Conservation (phyloP, 2,329 filamentous ascomycete species). For the Colletotrichum paranaense region DNA sequence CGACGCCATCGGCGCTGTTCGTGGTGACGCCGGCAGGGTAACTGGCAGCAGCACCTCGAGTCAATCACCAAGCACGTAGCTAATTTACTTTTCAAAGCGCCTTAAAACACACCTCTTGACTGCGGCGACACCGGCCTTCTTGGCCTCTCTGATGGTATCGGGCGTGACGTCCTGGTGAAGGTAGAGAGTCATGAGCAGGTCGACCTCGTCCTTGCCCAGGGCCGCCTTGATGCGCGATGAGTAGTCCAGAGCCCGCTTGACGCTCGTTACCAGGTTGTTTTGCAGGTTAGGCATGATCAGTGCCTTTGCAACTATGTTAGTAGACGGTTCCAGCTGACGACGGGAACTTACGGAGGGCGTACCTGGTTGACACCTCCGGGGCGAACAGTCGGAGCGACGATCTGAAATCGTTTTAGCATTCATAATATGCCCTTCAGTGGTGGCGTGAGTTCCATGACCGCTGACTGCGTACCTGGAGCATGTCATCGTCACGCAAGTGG, state of each 20-base stretch:
- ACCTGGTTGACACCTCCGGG: slow-evolving; percentile 71
- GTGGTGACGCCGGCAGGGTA: slow-evolving; percentile 66
- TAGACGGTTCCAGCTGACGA: not conserved
- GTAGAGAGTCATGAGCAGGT: slow-evolving; percentile 80
- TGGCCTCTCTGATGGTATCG: slow-evolving; percentile 78
- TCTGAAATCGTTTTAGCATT: slow-evolving; percentile 10
- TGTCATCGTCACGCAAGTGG: slow-evolving; percentile 75
- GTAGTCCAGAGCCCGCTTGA: slow-evolving; percentile 74
- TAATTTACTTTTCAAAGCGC: too few species aligned
- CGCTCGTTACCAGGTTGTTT: slow-evolving; percentile 69
- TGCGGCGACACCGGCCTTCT: slow-evolving; percentile 75
- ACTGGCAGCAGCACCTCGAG: not conserved
- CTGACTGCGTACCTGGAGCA: slow-evolving; percentile 58
- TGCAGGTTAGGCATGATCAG: slow-evolving; percentile 70
- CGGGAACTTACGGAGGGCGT: not conserved
- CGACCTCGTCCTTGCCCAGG: slow-evolving; percentile 53
- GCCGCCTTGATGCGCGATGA: slow-evolving; percentile 69
- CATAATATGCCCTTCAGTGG: too few species aligned
- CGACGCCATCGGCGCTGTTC: slow-evolving; percentile 76
- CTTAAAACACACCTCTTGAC: slow-evolving; percentile 61
- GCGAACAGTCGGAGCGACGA: slow-evolving; percentile 62
- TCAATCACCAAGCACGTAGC: not conserved
- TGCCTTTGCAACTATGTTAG: not conserved
- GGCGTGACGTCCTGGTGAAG: slow-evolving; percentile 73
- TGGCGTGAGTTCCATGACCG: not conserved